A percentile compares a stretch with the other conserved stretches of the same genome.
Conservation (phyloP, 805 yeast species). For the Lipomyces starkeyi region DNA sequence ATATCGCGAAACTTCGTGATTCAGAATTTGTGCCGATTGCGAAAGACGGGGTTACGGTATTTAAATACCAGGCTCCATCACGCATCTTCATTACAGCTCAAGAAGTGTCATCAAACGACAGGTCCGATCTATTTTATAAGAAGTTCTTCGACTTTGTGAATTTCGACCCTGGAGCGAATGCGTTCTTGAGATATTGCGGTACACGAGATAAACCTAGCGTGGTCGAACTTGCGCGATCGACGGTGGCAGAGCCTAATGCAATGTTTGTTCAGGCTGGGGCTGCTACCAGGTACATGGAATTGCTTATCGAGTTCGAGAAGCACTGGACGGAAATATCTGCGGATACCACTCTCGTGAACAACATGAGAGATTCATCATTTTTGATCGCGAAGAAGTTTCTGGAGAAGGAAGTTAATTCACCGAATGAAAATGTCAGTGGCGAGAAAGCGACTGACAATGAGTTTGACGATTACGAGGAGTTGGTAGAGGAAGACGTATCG, state of each 20-base stretch:
- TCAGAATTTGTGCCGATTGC: slow-evolving; percentile 44
- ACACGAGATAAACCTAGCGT: slow-evolving; percentile 46
- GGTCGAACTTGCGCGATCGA: slow-evolving; percentile 43
- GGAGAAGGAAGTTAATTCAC: slow-evolving; percentile 40
- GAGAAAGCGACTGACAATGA: slow-evolving; percentile 19
- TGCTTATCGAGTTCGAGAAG: slow-evolving; percentile 37
- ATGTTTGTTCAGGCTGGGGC: slow-evolving; percentile 41
- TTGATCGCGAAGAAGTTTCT: slow-evolving; percentile 42
- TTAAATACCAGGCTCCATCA: slow-evolving; percentile 38
- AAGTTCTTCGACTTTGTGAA: slow-evolving; percentile 43
- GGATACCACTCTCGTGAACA: slow-evolving; percentile 34
- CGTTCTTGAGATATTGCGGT: slow-evolving; percentile 46
- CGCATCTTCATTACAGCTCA: slow-evolving; percentile 36
- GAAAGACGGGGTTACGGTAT: slow-evolving; percentile 11
- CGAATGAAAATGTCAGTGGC: slow-evolving; percentile 25
- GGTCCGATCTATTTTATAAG: slow-evolving; percentile 32
- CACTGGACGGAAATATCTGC: slow-evolving; percentile 37
- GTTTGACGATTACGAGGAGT: slow-evolving; percentile 25
- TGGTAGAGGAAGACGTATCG: slow-evolving; percentile 30
- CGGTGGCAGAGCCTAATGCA: slow-evolving; percentile 41
- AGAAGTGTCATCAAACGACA: not conserved
- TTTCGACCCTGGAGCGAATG: slow-evolving; percentile 39
- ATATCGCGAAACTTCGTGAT: slow-evolving; percentile 32
- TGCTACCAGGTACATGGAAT: slow-evolving; percentile 38
- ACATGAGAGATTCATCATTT: slow-evolving; percentile 43